Evolutionary conservation across 2,329 filamentous ascomycete genomes (phyloP).

Genomic region (Scleromitrula shiraiana): DNA sequence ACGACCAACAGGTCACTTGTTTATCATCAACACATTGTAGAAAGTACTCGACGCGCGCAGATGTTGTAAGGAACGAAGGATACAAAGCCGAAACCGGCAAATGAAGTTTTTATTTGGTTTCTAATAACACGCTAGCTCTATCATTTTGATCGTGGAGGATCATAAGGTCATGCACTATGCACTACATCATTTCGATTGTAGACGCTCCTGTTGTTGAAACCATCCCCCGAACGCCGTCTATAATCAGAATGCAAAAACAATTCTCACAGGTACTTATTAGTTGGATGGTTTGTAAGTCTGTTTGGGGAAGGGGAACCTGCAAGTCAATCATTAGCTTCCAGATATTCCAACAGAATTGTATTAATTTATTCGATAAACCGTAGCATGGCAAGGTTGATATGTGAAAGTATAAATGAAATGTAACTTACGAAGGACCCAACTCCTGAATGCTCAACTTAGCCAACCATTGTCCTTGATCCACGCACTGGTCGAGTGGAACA

Average conservation of each 20-base stretch:
- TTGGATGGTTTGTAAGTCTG: conserved; percentile 55
- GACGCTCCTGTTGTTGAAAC: conserved; percentile 46
- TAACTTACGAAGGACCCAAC: conserved; percentile 85
- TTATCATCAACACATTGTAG: conserved; percentile 4
- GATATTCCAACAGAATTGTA: conserved; percentile 6
- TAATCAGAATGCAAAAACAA: conserved; percentile 33
- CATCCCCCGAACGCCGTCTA: conserved; percentile 40
- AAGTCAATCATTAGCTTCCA: conserved; percentile 19
- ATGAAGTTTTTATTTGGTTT: conserved; percentile 18
- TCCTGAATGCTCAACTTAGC: conserved; percentile 91
- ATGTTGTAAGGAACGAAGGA: conserved; percentile 2
- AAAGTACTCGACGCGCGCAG: neutral
- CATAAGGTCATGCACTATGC: conserved; percentile 19
- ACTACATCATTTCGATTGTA: conserved; percentile 24
- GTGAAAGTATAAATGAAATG: conserved; percentile 12
- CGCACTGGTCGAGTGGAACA: conserved; percentile 65
- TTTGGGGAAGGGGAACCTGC: conserved; percentile 75
- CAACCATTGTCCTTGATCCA: conserved; percentile 96
- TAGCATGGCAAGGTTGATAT: no score
- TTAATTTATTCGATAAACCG: no score
- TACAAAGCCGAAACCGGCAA: neutral
- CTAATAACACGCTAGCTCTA: conserved; percentile 21
- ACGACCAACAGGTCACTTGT: neutral
- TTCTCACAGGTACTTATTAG: conserved; percentile 16
- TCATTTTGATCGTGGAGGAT: conserved; percentile 31